These are phyloP conservation scores for Termitomyces sp. DNA, from an alignment of 768 basidiomycete species.

Conservation along the genomic window DNA sequence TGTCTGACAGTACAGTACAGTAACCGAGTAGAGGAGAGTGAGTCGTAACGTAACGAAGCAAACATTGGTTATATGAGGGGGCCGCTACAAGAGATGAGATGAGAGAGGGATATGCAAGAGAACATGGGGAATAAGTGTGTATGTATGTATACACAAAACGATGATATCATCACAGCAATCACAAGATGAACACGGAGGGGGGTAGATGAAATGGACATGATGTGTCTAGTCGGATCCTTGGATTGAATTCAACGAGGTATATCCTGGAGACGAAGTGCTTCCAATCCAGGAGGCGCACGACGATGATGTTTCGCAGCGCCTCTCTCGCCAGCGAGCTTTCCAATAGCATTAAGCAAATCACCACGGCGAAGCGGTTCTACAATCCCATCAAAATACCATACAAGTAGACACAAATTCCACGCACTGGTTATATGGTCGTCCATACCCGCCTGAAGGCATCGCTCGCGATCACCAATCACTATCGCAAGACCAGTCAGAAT, in stretches of 20 bases:
- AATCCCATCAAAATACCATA: neutral
- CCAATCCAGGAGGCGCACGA: conserved; percentile 6
- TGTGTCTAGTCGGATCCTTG: neutral
- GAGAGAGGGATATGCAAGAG: neutral
- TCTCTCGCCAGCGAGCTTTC: conserved; percentile 70
- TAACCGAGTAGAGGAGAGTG: neutral
- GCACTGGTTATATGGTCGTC: conserved; percentile 80
- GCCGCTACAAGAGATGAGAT: neutral
- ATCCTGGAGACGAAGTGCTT: neutral
- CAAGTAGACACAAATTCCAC: conserved; percentile 16
- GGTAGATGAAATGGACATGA: neutral
- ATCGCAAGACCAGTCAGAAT: conserved; percentile 1
- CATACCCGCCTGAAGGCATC: conserved; percentile 47
- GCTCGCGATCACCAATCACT: conserved; percentile 78
- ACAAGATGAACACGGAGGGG: neutral
- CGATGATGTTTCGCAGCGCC: conserved; percentile 31
- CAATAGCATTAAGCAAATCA: conserved; percentile 77
- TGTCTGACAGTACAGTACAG: neutral
- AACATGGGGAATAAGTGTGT: neutral
- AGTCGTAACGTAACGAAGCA: neutral
- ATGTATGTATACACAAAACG: neutral
- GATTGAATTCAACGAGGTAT: neutral
- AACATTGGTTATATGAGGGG: neutral
- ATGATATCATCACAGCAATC: neutral
- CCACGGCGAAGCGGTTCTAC: conserved; percentile 74